Percentiles rank a stretch among this genome's conserved stretches.
Evolutionary conservation across 768 basidiomycete genomes (phyloP).

Genomic region (Rhizopogon salebrosus): DNA sequence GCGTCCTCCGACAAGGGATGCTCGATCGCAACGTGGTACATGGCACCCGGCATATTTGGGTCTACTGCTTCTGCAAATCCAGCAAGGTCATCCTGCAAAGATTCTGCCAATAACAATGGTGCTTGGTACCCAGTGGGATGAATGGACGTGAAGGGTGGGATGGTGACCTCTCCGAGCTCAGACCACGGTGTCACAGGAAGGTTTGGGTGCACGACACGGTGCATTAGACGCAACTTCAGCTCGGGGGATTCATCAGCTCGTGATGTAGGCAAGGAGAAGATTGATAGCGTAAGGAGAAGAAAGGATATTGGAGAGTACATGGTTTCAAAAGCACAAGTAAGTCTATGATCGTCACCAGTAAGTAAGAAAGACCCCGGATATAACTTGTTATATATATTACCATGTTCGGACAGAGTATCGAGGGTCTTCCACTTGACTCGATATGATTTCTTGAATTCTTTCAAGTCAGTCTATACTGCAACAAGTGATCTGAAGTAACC

Average conservation of each 20-base stretch:
- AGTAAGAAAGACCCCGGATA: neutral
- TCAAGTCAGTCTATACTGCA: neutral
- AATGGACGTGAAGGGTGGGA: slow-evolving; percentile 25
- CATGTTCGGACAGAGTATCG: slow-evolving; percentile 9
- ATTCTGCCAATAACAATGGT: slow-evolving; percentile 34
- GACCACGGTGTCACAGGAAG: slow-evolving; percentile 20
- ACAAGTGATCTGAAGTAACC: neutral
- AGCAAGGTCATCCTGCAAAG: slow-evolving; percentile 41
- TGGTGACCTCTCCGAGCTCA: slow-evolving; percentile 19
- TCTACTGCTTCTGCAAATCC: slow-evolving; percentile 37
- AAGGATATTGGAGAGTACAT: slow-evolving; percentile 3
- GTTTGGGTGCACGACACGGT: slow-evolving; percentile 29
- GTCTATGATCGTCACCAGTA: too few species aligned
- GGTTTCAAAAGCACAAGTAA: too few species aligned
- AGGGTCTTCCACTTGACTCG: slow-evolving; percentile 9
- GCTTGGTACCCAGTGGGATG: slow-evolving; percentile 30
- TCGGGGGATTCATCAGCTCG: neutral
- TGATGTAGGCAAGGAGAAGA: slow-evolving; percentile 4
- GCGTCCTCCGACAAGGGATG: slow-evolving; percentile 37
- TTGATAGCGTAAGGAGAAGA: neutral
- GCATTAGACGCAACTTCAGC: slow-evolving; percentile 4
- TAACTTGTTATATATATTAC: neutral
- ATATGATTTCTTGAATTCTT: slow-evolving; percentile 2
- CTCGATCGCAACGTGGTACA: slow-evolving; percentile 72
- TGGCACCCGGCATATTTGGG: slow-evolving; percentile 34